phyloP scores from a whole-genome alignment of 495 filamentous ascomycete genomes.

The Cercophora sp. region DNA sequence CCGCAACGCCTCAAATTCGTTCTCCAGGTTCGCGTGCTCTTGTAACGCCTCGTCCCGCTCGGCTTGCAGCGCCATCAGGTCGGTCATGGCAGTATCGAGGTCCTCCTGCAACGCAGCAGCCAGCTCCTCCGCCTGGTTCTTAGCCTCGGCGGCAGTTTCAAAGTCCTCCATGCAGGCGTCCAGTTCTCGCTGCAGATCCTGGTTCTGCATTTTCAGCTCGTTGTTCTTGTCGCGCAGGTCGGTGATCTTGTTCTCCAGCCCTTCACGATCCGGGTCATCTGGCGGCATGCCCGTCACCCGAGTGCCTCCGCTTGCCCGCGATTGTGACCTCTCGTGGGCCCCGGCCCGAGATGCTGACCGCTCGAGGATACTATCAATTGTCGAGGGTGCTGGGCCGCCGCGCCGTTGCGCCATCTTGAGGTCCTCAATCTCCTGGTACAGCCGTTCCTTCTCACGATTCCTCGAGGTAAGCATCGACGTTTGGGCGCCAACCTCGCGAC shows the following conservation, averaged over 20 bases:
- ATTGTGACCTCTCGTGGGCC: constrained; percentile 58
- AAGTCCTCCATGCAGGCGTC: constrained; percentile 63
- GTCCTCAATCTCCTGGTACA: constrained; percentile 96
- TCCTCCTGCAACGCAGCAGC: constrained; percentile 66
- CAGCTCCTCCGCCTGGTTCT: constrained; percentile 57
- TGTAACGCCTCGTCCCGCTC: constrained; percentile 84
- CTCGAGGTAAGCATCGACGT: constrained; percentile 96
- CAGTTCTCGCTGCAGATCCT: constrained; percentile 71
- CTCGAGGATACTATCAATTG: constrained; percentile 88
- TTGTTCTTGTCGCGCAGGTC: constrained; percentile 83
- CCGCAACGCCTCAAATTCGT: constrained; percentile 71
- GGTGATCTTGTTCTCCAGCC: constrained; percentile 75
- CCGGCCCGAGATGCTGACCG: constrained; percentile 85
- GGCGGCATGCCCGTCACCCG: constrained; percentile 55
- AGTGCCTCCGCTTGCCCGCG: constrained; percentile 67
- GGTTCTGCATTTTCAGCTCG: constrained; percentile 76
- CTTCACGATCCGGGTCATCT: constrained; percentile 79
- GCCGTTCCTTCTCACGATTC: constrained; percentile 87
- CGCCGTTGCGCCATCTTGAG: constrained; percentile 81
- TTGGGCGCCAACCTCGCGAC: constrained; percentile 89
- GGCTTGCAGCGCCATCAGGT: constrained; percentile 73
- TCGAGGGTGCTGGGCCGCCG: constrained; percentile 53
- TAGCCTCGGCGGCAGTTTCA: constrained; percentile 56
- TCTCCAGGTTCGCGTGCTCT: constrained; percentile 73
- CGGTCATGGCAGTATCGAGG: constrained; percentile 68